phyloP scores from a whole-genome alignment of 73 alveolate species.

The Paramecium biaurelia region DNA sequence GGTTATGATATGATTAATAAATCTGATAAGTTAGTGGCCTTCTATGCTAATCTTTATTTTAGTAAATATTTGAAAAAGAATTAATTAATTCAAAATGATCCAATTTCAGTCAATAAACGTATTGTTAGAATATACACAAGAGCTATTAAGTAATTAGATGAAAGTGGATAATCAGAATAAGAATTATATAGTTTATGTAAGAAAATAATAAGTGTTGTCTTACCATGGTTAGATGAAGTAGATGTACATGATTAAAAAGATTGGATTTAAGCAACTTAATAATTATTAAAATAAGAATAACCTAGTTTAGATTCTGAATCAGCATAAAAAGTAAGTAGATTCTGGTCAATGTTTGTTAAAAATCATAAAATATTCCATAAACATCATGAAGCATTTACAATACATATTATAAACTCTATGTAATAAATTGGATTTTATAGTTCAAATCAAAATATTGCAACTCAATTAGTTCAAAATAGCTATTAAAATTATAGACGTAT shows the following conservation, averaged over 20 bases:
- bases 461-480: neutral
- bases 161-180: slow-evolving; percentile 2
- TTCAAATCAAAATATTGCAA: neutral
- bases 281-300: neutral
- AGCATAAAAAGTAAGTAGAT: slow-evolving; percentile 13
- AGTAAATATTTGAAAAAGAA: neutral
- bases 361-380: slow-evolving; percentile 2
- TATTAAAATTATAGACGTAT: slow-evolving; percentile 6
- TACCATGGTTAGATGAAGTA: slow-evolving; percentile 3
- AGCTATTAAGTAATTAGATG: slow-evolving; percentile 39
- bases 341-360: slow-evolving; percentile 15
- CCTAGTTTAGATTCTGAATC: neutral
- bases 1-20: slow-evolving; percentile 16
- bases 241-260: slow-evolving; percentile 4
- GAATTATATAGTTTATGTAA: slow-evolving; percentile 8
- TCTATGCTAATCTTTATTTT: slow-evolving; percentile 28
- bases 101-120: neutral
- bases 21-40: neutral
- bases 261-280: neutral
- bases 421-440: neutral
- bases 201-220: neutral
- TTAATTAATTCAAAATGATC: neutral
- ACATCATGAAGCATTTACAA: slow-evolving; percentile 17
- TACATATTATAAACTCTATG: slow-evolving; percentile 31
- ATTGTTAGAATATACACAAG: neutral